Evolutionary conservation across 108 stramenopile genomes (phyloP).

Genomic region (Pseudonitzschia pungens): DNA sequence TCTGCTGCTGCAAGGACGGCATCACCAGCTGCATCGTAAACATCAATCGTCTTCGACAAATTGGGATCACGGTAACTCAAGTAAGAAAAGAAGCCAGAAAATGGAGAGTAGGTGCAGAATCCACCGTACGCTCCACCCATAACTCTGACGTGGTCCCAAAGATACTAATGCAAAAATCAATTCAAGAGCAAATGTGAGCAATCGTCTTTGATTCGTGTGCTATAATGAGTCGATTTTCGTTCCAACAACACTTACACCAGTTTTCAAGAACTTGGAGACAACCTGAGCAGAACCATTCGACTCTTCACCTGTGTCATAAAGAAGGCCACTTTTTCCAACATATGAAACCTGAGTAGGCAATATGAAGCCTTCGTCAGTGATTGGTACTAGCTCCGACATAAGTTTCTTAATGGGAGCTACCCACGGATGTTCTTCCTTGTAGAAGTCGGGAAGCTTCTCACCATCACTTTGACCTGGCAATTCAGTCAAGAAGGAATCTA

Average conservation of each 20-base stretch:
- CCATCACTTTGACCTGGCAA: constrained; percentile 74
- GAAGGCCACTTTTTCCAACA: constrained; percentile 88
- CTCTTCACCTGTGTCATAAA: constrained; percentile 83
- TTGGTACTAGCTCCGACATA: constrained; percentile 63
- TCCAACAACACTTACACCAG: constrained; percentile 39
- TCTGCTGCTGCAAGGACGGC: constrained; percentile 73
- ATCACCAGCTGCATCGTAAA: constrained; percentile 91
- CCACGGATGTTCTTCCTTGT: constrained; percentile 77
- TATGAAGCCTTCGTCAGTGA: constrained; percentile 90
- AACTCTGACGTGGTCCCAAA: constrained; percentile 96
- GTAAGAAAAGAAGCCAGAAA: constrained; percentile 82
- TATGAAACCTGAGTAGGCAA: constrained; percentile 95
- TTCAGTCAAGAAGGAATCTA: constrained; percentile 67
- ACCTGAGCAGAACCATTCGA: constrained; percentile 79
- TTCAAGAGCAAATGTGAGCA: not conserved
- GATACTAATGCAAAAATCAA: constrained; percentile 25
- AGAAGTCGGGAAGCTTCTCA: constrained; percentile 68
- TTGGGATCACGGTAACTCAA: constrained; percentile 97
- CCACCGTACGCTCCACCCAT: constrained; percentile 98
- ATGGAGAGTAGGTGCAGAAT: constrained; percentile 88
- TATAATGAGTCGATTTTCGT: not conserved
- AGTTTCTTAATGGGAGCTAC: constrained; percentile 68
- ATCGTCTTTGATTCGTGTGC: not conserved
- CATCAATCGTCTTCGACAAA: constrained; percentile 88
- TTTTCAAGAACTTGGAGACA: constrained; percentile 79